Evolutionary conservation across 805 yeast genomes (phyloP).

Genomic region (Aciculoconidium aculeatum): DNA sequence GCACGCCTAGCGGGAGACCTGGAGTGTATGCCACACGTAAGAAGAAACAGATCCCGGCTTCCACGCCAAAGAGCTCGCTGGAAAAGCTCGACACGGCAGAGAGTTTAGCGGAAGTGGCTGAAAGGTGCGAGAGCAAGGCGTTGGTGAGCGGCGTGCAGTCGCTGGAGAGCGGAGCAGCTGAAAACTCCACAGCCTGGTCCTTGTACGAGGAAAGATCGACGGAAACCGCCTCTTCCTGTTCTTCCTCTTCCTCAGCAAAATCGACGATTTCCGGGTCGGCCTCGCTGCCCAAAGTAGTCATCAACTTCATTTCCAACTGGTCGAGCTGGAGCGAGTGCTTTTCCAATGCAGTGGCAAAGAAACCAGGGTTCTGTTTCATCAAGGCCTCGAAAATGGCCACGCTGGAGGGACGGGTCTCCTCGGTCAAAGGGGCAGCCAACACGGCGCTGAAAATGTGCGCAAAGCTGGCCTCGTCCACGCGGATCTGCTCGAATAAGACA

Average conservation of each 20-base stretch:
- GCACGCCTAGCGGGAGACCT: conserved; percentile 51
- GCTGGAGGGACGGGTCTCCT: conserved; percentile 13
- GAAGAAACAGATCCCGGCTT: conserved; percentile 50
- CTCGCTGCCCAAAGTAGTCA: conserved; percentile 47
- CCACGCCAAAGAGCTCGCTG: conserved; percentile 12
- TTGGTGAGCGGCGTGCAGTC: conserved; percentile 6
- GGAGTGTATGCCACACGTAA: conserved; percentile 52
- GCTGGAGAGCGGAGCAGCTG: neutral
- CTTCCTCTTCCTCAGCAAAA: conserved; percentile 15
- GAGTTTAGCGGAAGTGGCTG: conserved; percentile 3
- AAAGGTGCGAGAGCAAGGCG: conserved; percentile 28
- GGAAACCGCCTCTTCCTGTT: conserved; percentile 12
- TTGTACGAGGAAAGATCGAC: too few relatives aligned
- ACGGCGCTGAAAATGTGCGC: conserved; percentile 12
- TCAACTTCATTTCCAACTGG: conserved; percentile 52
- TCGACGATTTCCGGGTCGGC: conserved; percentile 23
- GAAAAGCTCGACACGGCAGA: conserved; percentile 1
- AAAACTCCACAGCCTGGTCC: conserved; percentile 5
- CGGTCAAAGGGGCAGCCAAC: too few relatives aligned
- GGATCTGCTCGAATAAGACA: conserved; percentile 19
- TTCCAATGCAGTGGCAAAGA: conserved; percentile 17
- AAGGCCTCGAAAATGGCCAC: conserved; percentile 18
- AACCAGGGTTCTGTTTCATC: conserved; percentile 14
- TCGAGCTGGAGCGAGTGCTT: conserved; percentile 15
- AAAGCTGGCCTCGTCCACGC: conserved; percentile 14